Base-by-base conservation (phyloP, 148 eudicot genomes). In the Chenopodium berlandieri region DNA sequence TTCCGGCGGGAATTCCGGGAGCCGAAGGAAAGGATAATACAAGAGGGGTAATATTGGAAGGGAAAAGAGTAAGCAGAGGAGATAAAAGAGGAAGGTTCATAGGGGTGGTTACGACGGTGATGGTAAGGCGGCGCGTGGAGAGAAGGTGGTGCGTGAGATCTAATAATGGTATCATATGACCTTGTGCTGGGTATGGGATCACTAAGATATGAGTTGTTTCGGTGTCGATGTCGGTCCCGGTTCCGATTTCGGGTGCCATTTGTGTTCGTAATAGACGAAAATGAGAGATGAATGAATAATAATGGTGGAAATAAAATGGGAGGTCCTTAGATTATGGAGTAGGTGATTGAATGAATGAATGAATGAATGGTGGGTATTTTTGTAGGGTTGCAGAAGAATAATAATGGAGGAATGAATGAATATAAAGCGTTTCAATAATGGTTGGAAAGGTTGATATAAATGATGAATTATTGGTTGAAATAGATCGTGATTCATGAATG, bases 21-120 rank as follows among this genome's bases (percentile, higher is more conserved):
- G n/a, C 17, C 2, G 74, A 9, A 3, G 86, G 86, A n/a, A 84
- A 81, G 9, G 86, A 81, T 62, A 75, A 46, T 75, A 82, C 32
- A 2, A 76, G 60, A 46, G 88, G 66, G 76, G 83, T 12, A 80
- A 77, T 40, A 67, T 14, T 30, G 60, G 60, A 32, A 27, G 84
- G 63, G 75, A 70, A 62, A 34, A 80, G n/a, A 37, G 87, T 25
- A 50, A 85, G 64, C 62, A 78, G 54, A 31, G 84, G 77, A 1
- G 84, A 77, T 32, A 78, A 46, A 17, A 68, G n/a, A 2, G 71
- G 75, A 23, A 73, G 84, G 77, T 84, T 84, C 27, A 81, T 84
- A 0, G 87, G 89, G n/a, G 89, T 87, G 58, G 82, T 74, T 9
- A 85, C 58, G 46, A 87, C 54, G 75, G 89, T 85, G 75, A 82